Evolutionary conservation across 805 yeast species (phyloP).

Genomic region (Lipomyces yamadae): DNA sequence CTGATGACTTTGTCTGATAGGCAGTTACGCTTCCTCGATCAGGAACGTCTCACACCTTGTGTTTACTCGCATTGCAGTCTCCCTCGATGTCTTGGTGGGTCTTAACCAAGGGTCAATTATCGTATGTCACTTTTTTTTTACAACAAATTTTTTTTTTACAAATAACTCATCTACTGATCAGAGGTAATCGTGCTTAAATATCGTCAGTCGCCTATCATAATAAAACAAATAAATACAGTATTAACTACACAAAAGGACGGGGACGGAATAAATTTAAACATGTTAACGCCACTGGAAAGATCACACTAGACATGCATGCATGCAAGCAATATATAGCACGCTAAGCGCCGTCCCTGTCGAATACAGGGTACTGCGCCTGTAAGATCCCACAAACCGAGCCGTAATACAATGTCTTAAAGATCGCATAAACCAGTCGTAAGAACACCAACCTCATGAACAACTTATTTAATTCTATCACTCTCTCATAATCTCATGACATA

Average conservation of each 20-base stretch:
- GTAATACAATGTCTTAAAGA: neutral
- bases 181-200: neutral
- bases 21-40: neutral
- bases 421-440: neutral
- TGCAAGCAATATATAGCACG: neutral
- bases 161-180: neutral
- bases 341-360: neutral
- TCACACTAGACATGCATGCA: constrained; percentile 1
- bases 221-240: neutral
- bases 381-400: neutral
- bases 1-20: neutral
- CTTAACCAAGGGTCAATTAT: neutral
- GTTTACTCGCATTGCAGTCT: neutral
- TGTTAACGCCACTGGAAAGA: neutral
- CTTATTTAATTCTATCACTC: neutral
- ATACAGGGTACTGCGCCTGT: neutral
- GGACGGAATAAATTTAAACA: neutral
- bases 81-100: neutral
- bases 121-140: neutral
- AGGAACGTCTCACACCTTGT: neutral
- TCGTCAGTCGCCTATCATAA: constrained; percentile 4
- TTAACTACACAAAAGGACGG: neutral
- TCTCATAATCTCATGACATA: neutral
- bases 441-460: neutral
- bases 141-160: neutral